Conservation (phyloP, 805 yeast species). For the Yamadazyma ubonensis region DNA sequence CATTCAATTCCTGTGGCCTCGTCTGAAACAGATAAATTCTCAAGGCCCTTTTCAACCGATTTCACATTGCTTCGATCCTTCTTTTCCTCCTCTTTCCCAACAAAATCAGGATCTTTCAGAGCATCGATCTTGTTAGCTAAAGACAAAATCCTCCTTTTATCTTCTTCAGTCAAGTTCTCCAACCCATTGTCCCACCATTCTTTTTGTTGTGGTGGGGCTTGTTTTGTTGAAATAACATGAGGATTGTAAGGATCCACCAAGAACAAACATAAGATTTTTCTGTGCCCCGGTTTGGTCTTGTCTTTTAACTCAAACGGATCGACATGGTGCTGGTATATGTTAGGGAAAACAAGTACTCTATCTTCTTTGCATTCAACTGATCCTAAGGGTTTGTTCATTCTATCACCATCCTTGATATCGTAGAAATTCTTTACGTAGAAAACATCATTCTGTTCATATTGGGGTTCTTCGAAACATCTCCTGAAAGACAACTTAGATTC, state of each 20-base stretch:
- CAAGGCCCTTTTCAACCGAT: too few species aligned
- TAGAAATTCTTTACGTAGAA: conserved; percentile 23
- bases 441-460: conserved; percentile 35
- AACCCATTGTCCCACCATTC: conserved; percentile 27
- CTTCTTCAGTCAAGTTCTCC: conserved; percentile 11
- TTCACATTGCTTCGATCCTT: not conserved
- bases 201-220: conserved; percentile 40
- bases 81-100: conserved; percentile 5
- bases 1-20: conserved; percentile 6
- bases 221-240: conserved; percentile 24
- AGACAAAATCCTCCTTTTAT: conserved; percentile 8
- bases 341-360: conserved; percentile 38
- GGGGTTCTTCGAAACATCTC: conserved; percentile 28
- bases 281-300: conserved; percentile 33
- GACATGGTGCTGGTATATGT: conserved; percentile 39
- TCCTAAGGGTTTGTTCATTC: conserved; percentile 25
- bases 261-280: conserved; percentile 42
- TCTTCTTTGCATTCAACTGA: conserved; percentile 24
- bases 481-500: conserved; percentile 34
- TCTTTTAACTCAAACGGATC: conserved; percentile 38
- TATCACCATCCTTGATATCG: conserved; percentile 31
- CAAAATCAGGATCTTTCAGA: not conserved
- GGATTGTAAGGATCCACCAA: conserved; percentile 37
- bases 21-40: too few species aligned
- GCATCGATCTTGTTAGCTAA: not conserved